Evolutionary conservation across 176 grass and related monocot genomes (phyloP).

Genomic region (Triticum urartu): DNA sequence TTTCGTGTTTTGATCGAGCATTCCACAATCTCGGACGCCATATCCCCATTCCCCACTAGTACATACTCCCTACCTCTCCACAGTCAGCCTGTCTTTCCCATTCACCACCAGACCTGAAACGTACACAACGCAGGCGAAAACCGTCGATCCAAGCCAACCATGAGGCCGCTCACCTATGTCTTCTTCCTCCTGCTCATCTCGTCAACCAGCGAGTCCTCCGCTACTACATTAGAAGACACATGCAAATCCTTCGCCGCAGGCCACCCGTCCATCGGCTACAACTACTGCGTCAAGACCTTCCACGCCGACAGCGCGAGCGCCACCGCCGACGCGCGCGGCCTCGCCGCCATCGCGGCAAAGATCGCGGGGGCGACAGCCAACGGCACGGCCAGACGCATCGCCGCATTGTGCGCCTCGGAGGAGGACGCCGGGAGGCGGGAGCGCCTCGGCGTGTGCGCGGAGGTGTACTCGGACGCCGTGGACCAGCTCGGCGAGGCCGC

Average conservation of each 20-base stretch:
- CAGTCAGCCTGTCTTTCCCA: background rate
- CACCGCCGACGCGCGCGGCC: conserved; percentile 16
- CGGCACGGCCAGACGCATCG: conserved; percentile 38
- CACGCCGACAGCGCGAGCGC: conserved; percentile 33
- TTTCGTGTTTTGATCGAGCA: too few relatives aligned
- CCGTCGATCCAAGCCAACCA: background rate
- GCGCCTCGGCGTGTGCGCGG: conserved; percentile 45
- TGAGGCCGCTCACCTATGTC: conserved; percentile 15
- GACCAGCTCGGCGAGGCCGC: conserved; percentile 50
- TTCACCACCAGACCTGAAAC: background rate
- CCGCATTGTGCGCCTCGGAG: conserved; percentile 40
- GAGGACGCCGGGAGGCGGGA: conserved; percentile 19
- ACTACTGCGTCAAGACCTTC: conserved; percentile 58
- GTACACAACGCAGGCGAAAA: background rate
- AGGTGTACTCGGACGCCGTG: conserved; percentile 54
- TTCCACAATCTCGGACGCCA: background rate
- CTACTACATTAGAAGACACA: conserved; percentile 33
- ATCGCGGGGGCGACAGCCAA: conserved; percentile 44
- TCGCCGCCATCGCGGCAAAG: conserved; percentile 47
- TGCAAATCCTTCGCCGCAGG: conserved; percentile 47
- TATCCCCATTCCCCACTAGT: background rate
- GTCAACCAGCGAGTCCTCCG: background rate
- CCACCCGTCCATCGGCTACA: conserved; percentile 38
- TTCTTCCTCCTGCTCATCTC: conserved; percentile 19
- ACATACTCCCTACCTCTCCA: too few relatives aligned